Evolutionary conservation across 2,329 filamentous ascomycete species (phyloP).

Genomic region (Lasiodiplodia sp.): DNA sequence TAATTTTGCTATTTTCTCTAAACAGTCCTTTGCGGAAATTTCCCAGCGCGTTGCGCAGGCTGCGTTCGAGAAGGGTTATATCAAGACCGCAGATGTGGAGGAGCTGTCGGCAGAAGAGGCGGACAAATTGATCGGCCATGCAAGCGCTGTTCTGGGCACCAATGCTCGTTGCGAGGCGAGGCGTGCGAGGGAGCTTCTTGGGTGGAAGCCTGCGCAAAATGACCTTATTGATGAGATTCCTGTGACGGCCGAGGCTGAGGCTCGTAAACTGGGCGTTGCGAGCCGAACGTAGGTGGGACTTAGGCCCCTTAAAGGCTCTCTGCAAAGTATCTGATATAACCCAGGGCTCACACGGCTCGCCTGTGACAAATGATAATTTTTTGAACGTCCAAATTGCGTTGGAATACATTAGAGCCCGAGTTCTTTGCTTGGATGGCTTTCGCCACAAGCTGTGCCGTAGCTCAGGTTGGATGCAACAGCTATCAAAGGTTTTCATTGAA

Average conservation of each 20-base stretch:
- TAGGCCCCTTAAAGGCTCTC: too few species aligned
- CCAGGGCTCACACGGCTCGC: too few species aligned
- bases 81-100: conserved; percentile 50
- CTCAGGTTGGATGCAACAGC: background rate
- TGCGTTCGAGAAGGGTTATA: conserved; percentile 63
- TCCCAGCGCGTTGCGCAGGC: conserved; percentile 45
- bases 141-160: conserved; percentile 64
- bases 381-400: too few species aligned
- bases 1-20: too few species aligned
- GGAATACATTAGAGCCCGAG: too few species aligned
- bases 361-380: too few species aligned
- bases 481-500: background rate
- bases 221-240: conserved; percentile 5
- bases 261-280: background rate
- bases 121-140: conserved; percentile 54
- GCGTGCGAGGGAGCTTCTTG: conserved; percentile 63
- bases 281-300: too few species aligned
- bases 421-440: too few species aligned
- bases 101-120: conserved; percentile 53
- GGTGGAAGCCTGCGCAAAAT: conserved; percentile 63
- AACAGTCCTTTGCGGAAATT: conserved; percentile 51
- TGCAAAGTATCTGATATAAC: too few species aligned
- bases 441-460: too few species aligned
- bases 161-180: conserved; percentile 66
- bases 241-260: background rate